These are phyloP conservation scores for Monascus ruber DNA, from an alignment of 2,329 filamentous ascomycete genomes.

Conservation along the genomic window DNA sequence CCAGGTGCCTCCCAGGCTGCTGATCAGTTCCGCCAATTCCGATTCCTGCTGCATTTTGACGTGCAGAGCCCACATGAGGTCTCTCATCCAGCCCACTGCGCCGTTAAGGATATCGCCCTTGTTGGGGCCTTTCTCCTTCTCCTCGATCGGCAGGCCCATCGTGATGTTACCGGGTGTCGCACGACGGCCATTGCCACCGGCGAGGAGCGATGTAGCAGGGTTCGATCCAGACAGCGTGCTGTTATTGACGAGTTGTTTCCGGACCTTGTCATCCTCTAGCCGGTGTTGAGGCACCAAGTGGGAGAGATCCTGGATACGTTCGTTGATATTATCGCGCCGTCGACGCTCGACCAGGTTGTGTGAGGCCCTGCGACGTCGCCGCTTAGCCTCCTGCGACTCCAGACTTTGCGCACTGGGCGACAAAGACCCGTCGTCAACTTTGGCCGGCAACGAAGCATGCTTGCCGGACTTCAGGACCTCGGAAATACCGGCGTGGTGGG, in stretches of 20 bases:
- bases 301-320: constrained; percentile 92
- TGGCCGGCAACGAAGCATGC: constrained; percentile 78
- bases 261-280: constrained; percentile 91
- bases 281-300: constrained; percentile 85
- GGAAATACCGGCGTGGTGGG: constrained; percentile 62
- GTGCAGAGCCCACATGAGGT: constrained; percentile 94
- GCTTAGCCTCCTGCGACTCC: constrained; percentile 86
- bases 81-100: constrained; percentile 90
- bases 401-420: constrained; percentile 36
- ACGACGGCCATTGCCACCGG: constrained; percentile 70
- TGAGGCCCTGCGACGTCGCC: constrained; percentile 79
- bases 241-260: constrained; percentile 87
- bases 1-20: constrained; percentile 60
- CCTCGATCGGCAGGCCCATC: constrained; percentile 81
- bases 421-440: constrained; percentile 51
- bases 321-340: constrained; percentile 95
- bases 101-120: constrained; percentile 98
- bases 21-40: constrained; percentile 66
- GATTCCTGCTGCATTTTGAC: constrained; percentile 82
- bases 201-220: constrained; percentile 70
- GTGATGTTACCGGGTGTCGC: constrained; percentile 78
- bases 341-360: constrained; percentile 95
- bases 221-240: constrained; percentile 60
- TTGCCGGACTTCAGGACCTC: constrained; percentile 77
- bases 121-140: constrained; percentile 97